phyloP scores from a whole-genome alignment of 441 rosid genomes.

The Gossypium schwendimanii region DNA sequence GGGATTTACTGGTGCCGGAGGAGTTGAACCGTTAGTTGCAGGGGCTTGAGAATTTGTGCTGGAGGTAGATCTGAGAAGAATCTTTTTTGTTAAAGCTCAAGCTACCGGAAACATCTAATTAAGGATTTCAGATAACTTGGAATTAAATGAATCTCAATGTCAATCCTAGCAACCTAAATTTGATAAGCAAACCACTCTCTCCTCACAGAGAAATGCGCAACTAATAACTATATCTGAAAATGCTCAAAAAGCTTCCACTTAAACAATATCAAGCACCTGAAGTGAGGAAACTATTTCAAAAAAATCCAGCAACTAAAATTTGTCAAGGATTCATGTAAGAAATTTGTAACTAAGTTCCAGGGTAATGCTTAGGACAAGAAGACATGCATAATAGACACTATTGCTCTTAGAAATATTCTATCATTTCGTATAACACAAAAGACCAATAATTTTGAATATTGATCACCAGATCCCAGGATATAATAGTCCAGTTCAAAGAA shows the following conservation, averaged over 20 bases:
- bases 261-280: not conserved
- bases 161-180: constrained; percentile 1
- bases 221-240: not conserved
- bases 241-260: not conserved
- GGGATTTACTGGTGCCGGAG: constrained; percentile 40
- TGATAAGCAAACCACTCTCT: not conserved
- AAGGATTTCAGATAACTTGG: not conserved
- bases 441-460: not conserved
- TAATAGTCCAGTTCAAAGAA: not conserved
- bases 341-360: not conserved
- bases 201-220: not conserved
- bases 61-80: constrained; percentile 50
- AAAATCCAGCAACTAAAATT: not conserved
- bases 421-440: not conserved
- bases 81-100: not conserved
- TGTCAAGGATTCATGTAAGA: not conserved
- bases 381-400: not conserved
- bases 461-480: not conserved
- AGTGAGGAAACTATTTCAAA: not conserved
- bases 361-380: constrained; percentile 1
- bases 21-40: constrained; percentile 44
- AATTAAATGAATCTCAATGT: not conserved
- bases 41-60: constrained; percentile 45
- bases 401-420: not conserved
- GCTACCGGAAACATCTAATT: not conserved